Base-by-base conservation (phyloP, 2,329 filamentous ascomycete genomes). In the Plenodomus biglobosus region DNA sequence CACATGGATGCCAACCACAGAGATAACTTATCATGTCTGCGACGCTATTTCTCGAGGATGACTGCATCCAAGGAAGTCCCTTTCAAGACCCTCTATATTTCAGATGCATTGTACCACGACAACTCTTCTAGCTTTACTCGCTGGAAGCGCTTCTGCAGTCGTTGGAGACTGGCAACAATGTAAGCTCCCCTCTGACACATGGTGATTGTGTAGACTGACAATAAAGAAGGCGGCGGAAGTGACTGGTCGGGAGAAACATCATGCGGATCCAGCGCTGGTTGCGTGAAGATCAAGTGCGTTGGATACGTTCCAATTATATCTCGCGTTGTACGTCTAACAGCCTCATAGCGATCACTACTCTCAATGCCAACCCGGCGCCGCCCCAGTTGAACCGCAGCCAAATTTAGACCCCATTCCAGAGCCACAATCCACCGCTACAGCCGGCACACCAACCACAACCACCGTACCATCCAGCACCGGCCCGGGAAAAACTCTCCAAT, bases 401-500 rank as follows among this genome's bases (percentile, higher is more conserved):
- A 43, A 32, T 22, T 54, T 40, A 36, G 53, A 13, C 39, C 64
- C 40, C 42, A 37, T 44, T 46, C 61, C 42, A 40, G 40, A 15
- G 38, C 50, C 58, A 15, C 46, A 38, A 40, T 52, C 61, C 4
- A 44, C 54, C 5, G 15, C 6, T 18, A 43, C 50, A 16, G 49
- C 48, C 13, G 50, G 52, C 11, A 46, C 55, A 3, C 61, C 65
- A 19, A 58, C 59, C 35, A 53, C 59, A 3, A 62, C 65, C 19
- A 57, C 55, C 20, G 48, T 48, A 0, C 63, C 66, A 38, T 53
- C 61, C 3, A 64, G 69, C 17, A 59, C 63, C 11, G 71, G 72
- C 1, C 75, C 75, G 0, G 75, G 76, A 6, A 69, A 66, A 1
- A 80, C 77, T 0, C 73, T 84, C 0, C 74, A 80, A 50, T 61